Percentiles rank a stretch among this genome's conserved stretches.
Conservation (phyloP, 2,329 filamentous ascomycete species). For the Colletotrichum salicis region DNA sequence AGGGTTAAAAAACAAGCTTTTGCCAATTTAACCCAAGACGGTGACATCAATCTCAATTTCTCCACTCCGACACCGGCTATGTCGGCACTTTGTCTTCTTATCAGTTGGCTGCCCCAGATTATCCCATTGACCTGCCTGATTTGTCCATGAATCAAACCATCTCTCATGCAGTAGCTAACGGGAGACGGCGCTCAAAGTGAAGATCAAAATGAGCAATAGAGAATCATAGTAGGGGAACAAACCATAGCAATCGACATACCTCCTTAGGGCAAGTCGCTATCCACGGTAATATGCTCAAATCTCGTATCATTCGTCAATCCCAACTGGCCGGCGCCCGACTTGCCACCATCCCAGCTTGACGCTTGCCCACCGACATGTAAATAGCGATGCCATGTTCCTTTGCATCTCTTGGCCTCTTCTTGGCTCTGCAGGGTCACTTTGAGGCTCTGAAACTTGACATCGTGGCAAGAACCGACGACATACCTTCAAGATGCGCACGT, state of each 20-base stretch:
- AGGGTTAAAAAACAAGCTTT: neutral
- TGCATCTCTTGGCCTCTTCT: neutral
- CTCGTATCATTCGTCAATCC: neutral
- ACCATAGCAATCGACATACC: neutral
- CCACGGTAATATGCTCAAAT: neutral
- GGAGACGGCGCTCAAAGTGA: neutral
- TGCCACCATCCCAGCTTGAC: neutral
- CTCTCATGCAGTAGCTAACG: neutral
- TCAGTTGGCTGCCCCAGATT: neutral
- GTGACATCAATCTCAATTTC: neutral
- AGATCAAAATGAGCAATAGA: neutral
- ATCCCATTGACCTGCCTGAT: neutral
- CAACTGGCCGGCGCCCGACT: neutral
- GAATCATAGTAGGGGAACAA: neutral
- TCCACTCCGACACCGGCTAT: neutral
- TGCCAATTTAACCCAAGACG: neutral
- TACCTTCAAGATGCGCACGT: neutral
- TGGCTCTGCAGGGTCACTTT: neutral
- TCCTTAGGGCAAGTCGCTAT: neutral
- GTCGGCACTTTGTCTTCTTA: neutral
- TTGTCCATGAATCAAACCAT: neutral
- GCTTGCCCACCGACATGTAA: neutral
- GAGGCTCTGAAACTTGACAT: neutral
- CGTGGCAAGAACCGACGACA: neutral
- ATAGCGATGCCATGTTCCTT: neutral